phyloP scores from a whole-genome alignment of 2,329 filamentous ascomycete genomes.

The Westerdykella aurantiaca region DNA sequence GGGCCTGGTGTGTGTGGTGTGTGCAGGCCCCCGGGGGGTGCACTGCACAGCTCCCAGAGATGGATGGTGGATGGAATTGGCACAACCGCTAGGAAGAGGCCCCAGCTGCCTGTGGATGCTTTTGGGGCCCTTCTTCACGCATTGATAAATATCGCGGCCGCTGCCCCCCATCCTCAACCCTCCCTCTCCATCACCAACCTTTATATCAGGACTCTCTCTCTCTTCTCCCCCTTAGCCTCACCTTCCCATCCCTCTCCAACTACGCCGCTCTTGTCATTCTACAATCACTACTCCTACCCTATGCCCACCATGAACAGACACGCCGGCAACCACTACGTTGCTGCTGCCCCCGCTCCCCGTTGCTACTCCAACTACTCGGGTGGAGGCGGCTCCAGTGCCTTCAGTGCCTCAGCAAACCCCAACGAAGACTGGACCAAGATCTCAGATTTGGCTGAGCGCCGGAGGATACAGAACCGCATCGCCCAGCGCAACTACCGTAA shows the following conservation, averaged over 20 bases:
- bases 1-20: constrained; percentile 6
- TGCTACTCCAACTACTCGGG: constrained; percentile 51
- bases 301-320: constrained; percentile 40
- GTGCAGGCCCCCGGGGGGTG: too few relatives aligned
- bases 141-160: constrained; percentile 23
- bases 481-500: constrained; percentile 95
- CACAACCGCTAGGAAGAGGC: constrained; percentile 12
- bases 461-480: constrained; percentile 95
- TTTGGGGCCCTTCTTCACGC: constrained; percentile 6
- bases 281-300: constrained; percentile 2
- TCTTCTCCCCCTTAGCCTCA: constrained; percentile 18
- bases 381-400: constrained; percentile 77
- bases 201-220: constrained; percentile 4
- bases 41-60: constrained; percentile 10
- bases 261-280: constrained; percentile 2
- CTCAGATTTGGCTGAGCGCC: constrained; percentile 87
- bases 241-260: constrained; percentile 6
- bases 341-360: constrained; percentile 42
- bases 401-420: constrained; percentile 87
- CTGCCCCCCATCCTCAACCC: constrained; percentile 18
- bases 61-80: constrained; percentile 11
- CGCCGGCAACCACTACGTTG: constrained; percentile 40
- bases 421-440: constrained; percentile 99
- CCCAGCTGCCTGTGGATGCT: constrained; percentile 7
- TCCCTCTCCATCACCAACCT: constrained; percentile 5